Evolutionary conservation across 306 rosid species (phyloP).

Genomic region (Alnus rubra): DNA sequence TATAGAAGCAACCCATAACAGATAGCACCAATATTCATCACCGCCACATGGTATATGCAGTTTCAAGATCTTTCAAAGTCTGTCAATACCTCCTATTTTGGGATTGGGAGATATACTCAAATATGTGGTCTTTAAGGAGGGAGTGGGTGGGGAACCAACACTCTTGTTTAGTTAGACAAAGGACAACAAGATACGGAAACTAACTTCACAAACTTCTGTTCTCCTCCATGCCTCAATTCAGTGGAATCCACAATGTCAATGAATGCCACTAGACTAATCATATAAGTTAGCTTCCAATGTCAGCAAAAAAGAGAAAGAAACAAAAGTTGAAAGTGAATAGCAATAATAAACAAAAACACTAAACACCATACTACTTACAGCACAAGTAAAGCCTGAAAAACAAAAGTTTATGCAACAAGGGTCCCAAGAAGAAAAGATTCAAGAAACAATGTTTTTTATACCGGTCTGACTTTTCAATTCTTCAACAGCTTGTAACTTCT

Average conservation of each 20-base stretch:
- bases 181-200: neutral
- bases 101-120: neutral
- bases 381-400: neutral
- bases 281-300: neutral
- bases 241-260: neutral
- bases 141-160: neutral
- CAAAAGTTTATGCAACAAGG: neutral
- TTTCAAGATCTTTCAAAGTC: constrained; percentile 4
- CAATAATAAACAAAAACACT: neutral
- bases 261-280: neutral
- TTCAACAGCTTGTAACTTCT: constrained; percentile 90
- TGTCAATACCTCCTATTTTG: neutral
- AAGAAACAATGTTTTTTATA: constrained; percentile 20
- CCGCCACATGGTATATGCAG: neutral
- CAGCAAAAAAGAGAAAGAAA: neutral
- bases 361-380: too few relatives aligned
- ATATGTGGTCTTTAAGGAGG: neutral
- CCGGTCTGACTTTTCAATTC: constrained; percentile 88
- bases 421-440: neutral
- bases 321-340: neutral
- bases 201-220: neutral
- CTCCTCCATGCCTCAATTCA: neutral
- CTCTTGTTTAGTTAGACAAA: neutral
- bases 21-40: neutral
- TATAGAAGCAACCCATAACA: neutral